A percentile compares a stretch with the other conserved stretches of the same genome.
Evolutionary conservation across 306 rosid species (phyloP).

Genomic region (Corylus americana): DNA sequence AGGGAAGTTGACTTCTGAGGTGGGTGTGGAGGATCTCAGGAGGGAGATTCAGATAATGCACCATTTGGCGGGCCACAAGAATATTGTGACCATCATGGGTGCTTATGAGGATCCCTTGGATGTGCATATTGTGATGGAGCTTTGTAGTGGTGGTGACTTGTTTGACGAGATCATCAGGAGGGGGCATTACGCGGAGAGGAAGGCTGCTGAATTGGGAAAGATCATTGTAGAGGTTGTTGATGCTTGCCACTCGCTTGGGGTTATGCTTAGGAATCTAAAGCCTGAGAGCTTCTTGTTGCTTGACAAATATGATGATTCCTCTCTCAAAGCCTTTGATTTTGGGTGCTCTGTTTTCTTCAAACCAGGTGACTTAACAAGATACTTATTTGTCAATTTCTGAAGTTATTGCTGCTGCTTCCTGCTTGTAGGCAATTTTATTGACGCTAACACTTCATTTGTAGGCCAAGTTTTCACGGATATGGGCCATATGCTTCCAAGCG

Average conservation of each 20-base stretch:
- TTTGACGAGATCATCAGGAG: conserved; percentile 82
- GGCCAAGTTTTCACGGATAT: conserved; percentile 91
- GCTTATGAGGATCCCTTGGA: conserved; percentile 86
- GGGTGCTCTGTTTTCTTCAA: conserved; percentile 95
- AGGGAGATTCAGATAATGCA: conserved; percentile 97
- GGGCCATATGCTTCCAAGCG: no score
- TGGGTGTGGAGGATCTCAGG: conserved; percentile 81
- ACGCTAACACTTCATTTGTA: conserved; percentile 21
- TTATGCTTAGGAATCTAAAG: conserved; percentile 90
- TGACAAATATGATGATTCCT: conserved; percentile 80
- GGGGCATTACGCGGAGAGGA: conserved; percentile 83
- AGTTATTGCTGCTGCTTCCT: neutral
- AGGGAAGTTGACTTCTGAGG: conserved; percentile 81
- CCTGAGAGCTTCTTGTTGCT: conserved; percentile 87
- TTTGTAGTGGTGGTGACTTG: conserved; percentile 84
- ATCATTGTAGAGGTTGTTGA: conserved; percentile 90
- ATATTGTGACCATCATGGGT: conserved; percentile 83
- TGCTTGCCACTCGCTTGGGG: conserved; percentile 91
- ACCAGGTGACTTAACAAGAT: conserved; percentile 55
- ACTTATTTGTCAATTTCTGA: neutral
- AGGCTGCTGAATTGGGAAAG: conserved; percentile 82
- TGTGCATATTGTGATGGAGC: conserved; percentile 97
- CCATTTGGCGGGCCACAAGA: conserved; percentile 85
- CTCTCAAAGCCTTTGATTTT: conserved; percentile 90
- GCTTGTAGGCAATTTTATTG: no score